Base-by-base conservation (phyloP, 1,139 yeast genomes). In the Taphrina sp. region DNA sequence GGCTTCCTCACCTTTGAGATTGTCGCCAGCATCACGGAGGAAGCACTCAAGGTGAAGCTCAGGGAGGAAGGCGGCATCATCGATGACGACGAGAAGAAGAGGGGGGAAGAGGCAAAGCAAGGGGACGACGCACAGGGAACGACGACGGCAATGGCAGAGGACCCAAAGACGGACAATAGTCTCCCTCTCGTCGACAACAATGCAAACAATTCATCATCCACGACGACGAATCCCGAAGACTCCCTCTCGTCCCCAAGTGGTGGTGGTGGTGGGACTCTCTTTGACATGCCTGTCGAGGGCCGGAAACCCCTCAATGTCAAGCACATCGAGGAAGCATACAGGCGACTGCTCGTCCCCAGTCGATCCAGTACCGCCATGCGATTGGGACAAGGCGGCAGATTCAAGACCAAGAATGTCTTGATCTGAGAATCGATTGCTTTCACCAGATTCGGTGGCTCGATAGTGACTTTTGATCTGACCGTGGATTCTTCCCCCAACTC, bases 1-100 rank as follows among this genome's bases (percentile, higher is more conserved):
- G 99, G 99, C 19, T 92, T 92, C 65, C 71, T 92, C 59, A 94
- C 98, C 0, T 92, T 94, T 72, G 99, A 92, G 69, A 89, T 92
- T 67, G 98, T 92, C 2, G 94, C 98, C 65, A 83, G 94, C 8
- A 71, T 92, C 58, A 92, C 98, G 0, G 97, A 92, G 69, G 88
- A 85, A 64, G 97, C 97, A 0, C 76, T 92, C 70, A 79, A 78
- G 60, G 84, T 92, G 42, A 89, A 90, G 16, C 45, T 49, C n/a
- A 43, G 55, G 12, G 49, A 46, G 31, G 58, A 24, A 29, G n/a
- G n/a, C n/a, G n/a, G n/a, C n/a, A n/a, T n/a, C n/a, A 46, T 36
- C 10, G 34, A 35, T n/a, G 53, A 44, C 14, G 46, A 46, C 16
- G 34, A 28, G n/a, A 41, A 45, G 17, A 47, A 35, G 64, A 80